Base-by-base conservation (phyloP, 208 protist species). In the Porcisia deanei region DNA sequence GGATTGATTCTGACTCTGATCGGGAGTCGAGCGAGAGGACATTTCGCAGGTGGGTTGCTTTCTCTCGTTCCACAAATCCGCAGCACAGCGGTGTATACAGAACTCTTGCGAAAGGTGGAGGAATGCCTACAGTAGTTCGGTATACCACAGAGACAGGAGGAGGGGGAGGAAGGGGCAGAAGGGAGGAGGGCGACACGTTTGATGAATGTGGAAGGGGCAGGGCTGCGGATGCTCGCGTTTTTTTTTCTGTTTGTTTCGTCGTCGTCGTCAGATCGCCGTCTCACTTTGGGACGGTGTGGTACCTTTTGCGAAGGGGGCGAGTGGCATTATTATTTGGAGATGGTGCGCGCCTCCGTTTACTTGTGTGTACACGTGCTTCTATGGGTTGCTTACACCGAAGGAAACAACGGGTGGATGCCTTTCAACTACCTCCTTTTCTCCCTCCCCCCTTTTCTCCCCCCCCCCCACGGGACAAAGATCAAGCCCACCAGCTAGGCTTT, bases 1-100 rank as follows among this genome's bases (percentile, higher is more conserved):
- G 73, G 71, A 53, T 79, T 79, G 34, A 83, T 96, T 43, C 64
- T 97, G 41, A 96, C 91, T 9, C 74, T 97, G 20, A 88, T 97
- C 37, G 94, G 94, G 45, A 81, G 83, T 71, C 90, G 94, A 54
- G 90, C 94, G 25, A 81, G 88, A 41, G 94, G 91, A 0, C 94
- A 97, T 83, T 88, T 78, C 73, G 85, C 92, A 0, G 94, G 94
- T 6, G 88, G 91, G 22, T 76, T 97, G 57, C 77, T 97, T 20
- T 76, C 89, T 22, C 77, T 97, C 49, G 80, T 94, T 9, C 85
- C 83, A 1, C 93, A 95, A 74, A 95, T 97, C 37, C 78, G 58
- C 14, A 55, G 64, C 73, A 78, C 64, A 4, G 47, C 53, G 10
- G 65, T 77, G 69, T 83, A 83, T 59, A 66, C 53, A 47, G 79